These are phyloP conservation scores for Tephrocybe sp. DNA, from an alignment of 768 basidiomycete genomes.

Conservation along the genomic window DNA sequence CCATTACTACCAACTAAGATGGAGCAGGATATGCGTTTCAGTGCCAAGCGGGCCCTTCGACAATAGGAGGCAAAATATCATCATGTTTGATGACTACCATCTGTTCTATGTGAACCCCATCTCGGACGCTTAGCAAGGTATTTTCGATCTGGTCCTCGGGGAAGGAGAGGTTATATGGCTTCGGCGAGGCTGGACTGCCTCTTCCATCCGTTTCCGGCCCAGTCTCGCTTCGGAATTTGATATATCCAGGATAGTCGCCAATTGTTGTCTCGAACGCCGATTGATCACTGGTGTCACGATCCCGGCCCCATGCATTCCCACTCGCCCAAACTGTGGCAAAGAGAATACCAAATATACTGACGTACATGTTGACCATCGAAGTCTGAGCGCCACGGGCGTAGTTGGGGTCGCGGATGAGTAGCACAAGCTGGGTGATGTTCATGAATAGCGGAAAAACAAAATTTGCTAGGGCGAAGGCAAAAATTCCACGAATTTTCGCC, in stretches of 20 bases:
- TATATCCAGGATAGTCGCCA: too few relatives aligned
- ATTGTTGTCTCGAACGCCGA: too few relatives aligned
- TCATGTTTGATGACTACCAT: too few relatives aligned
- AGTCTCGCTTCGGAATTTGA: too few relatives aligned
- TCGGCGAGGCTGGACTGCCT: neutral
- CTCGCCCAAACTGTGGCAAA: conserved; percentile 38
- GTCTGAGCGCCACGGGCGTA: conserved; percentile 24
- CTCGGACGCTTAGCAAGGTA: too few relatives aligned
- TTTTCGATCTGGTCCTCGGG: neutral
- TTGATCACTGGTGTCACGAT: too few relatives aligned
- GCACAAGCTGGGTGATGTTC: conserved; percentile 31
- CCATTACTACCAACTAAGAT: too few relatives aligned
- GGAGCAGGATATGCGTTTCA: too few relatives aligned
- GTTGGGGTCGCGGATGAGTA: conserved; percentile 21
- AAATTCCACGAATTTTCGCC: conserved; percentile 28
- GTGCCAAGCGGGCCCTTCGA: too few relatives aligned
- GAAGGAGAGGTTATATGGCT: neutral
- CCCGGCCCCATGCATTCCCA: conserved; percentile 22
- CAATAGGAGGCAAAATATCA: too few relatives aligned
- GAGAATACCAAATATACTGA: conserved; percentile 34
- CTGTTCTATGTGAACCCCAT: too few relatives aligned
- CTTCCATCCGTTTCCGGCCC: neutral
- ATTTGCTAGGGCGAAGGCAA: conserved; percentile 35
- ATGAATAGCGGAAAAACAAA: conserved; percentile 38
- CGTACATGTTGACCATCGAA: conserved; percentile 24